phyloP scores from a whole-genome alignment of 2,329 filamentous ascomycete species.

The Calcarisporium arbuscula region DNA sequence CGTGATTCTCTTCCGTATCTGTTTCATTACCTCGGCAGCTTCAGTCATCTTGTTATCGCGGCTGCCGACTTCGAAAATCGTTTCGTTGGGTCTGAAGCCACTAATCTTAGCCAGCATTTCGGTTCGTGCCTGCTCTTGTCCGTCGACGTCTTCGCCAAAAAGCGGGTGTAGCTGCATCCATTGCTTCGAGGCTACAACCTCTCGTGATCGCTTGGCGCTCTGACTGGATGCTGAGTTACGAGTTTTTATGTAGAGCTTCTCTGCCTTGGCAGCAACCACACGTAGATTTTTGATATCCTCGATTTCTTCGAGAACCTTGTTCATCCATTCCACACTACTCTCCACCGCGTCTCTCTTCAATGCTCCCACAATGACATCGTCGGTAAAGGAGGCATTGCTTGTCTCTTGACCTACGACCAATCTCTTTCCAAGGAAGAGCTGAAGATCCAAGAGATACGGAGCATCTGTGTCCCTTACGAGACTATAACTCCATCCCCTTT shows the following conservation, averaged over 20 bases:
- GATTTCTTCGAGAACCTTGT: constrained; percentile 69
- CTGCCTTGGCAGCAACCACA: constrained; percentile 74
- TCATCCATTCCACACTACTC: constrained; percentile 72
- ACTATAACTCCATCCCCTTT: constrained; percentile 92
- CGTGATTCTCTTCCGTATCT: constrained; percentile 62
- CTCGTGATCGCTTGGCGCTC: constrained; percentile 81
- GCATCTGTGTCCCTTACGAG: constrained; percentile 81
- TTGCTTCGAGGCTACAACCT: constrained; percentile 61
- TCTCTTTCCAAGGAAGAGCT: constrained; percentile 85
- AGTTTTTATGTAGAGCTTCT: constrained; percentile 86
- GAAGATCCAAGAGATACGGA: constrained; percentile 87
- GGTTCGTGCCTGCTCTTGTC: constrained; percentile 65
- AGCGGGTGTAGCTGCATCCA: constrained; percentile 75
- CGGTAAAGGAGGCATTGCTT: constrained; percentile 62
- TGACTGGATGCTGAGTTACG: constrained; percentile 84
- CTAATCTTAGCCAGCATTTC: constrained; percentile 86
- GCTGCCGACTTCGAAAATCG: constrained; percentile 89
- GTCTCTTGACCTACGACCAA: constrained; percentile 67
- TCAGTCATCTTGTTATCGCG: constrained; percentile 61
- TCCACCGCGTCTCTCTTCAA: constrained; percentile 69
- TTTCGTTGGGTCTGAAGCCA: constrained; percentile 83
- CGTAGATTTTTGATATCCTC: constrained; percentile 67
- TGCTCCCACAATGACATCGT: constrained; percentile 78
- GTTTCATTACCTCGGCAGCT: constrained; percentile 70
- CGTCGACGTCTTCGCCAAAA: constrained; percentile 64